These are phyloP conservation scores for Brassica carinata DNA, from an alignment of 345 rosid genomes.

Conservation along the genomic window DNA sequence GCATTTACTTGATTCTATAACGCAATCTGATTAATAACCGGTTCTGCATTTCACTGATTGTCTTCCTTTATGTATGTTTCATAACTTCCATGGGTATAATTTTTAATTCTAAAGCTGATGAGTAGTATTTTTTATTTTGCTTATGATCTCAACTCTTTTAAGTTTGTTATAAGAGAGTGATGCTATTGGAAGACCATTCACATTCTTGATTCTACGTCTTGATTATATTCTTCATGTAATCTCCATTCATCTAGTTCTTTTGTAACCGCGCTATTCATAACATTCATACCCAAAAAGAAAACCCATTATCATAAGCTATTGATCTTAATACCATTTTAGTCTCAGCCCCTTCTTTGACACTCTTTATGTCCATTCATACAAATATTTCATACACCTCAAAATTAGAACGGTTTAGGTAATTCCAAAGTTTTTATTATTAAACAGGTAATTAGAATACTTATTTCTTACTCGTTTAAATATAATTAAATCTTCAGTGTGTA, in stretches of 20 bases:
- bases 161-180: neutral
- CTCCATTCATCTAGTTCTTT: neutral
- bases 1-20: slow-evolving; percentile 24
- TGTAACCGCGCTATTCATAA: neutral
- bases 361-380: neutral
- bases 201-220: neutral
- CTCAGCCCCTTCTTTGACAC: slow-evolving; percentile 6
- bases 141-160: neutral
- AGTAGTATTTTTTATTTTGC: neutral
- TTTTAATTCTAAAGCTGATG: slow-evolving; percentile 11
- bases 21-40: slow-evolving; percentile 1
- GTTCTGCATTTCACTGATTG: neutral
- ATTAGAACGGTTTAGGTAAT: neutral
- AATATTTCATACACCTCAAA: neutral
- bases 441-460: neutral
- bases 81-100: slow-evolving; percentile 15
- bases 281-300: neutral
- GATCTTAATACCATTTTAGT: neutral
- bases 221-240: neutral
- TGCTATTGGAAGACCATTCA: neutral
- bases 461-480: neutral
- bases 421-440: neutral
- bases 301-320: neutral
- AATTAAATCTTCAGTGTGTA: neutral
- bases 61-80: slow-evolving; percentile 19